Evolutionary conservation across 2,329 filamentous ascomycete species (phyloP).

Genomic region (Fusarium compactum): DNA sequence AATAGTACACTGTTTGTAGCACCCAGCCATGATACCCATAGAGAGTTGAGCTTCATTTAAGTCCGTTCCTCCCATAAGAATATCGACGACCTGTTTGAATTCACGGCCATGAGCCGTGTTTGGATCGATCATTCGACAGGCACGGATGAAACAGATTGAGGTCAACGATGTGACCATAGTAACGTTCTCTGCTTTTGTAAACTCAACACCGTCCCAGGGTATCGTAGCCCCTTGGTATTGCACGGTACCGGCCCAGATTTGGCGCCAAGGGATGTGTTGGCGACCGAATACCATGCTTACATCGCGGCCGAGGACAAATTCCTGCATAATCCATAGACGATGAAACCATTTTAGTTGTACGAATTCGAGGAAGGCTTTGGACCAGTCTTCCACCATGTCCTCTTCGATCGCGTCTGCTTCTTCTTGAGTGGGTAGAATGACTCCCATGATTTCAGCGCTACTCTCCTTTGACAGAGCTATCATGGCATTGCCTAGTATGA

Average conservation of each 20-base stretch:
- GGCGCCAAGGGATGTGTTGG: conserved; percentile 1
- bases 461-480: neutral
- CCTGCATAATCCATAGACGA: conserved; percentile 25
- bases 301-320: conserved; percentile 20
- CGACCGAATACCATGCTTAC: conserved; percentile 10
- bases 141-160: neutral
- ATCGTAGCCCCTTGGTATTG: neutral
- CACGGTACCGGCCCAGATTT: neutral
- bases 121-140: neutral
- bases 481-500: neutral
- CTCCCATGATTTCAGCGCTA: neutral
- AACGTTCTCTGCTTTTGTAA: fast-evolving
- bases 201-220: neutral
- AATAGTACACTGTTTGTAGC: neutral
- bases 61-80: neutral
- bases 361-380: neutral
- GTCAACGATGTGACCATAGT: neutral
- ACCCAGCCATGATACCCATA: neutral
- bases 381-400: neutral
- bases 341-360: conserved; percentile 9
- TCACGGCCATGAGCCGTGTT: neutral
- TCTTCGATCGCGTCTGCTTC: neutral
- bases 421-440: neutral
- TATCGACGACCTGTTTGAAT: neutral
- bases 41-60: neutral